Evolutionary conservation across 306 rosid species (phyloP).

Genomic region (Arachis hypogaea): DNA sequence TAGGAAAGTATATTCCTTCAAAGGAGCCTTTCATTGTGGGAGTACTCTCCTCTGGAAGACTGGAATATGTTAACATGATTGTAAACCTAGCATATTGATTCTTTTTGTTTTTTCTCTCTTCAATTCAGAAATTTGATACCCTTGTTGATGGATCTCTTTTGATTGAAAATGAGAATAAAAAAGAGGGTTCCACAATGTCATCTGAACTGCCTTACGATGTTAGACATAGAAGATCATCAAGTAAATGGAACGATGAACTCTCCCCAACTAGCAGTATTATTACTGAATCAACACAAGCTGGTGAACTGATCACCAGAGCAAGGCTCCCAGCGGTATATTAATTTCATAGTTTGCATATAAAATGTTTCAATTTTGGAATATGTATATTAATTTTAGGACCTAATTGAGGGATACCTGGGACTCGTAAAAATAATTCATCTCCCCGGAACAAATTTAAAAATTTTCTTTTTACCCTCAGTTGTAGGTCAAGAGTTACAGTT

Average conservation of each 20-base stretch:
- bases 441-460: neutral
- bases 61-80: slow-evolving; percentile 19
- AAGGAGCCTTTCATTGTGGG: slow-evolving; percentile 17
- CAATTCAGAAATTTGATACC: slow-evolving; percentile 61
- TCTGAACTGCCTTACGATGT: slow-evolving; percentile 63
- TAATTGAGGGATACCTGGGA: slow-evolving; percentile 1
- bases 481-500: slow-evolving; percentile 16
- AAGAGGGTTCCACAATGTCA: slow-evolving; percentile 54
- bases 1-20: slow-evolving; percentile 28
- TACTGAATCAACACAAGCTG: slow-evolving; percentile 77
- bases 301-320: slow-evolving; percentile 75
- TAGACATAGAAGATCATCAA: slow-evolving; percentile 78
- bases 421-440: neutral
- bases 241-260: slow-evolving; percentile 79
- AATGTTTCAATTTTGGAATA: slow-evolving; percentile 22
- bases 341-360: slow-evolving; percentile 31
- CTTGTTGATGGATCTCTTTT: slow-evolving; percentile 56
- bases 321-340: slow-evolving; percentile 54
- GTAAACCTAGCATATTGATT: slow-evolving; percentile 24
- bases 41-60: slow-evolving; percentile 30
- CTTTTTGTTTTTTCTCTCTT: neutral
- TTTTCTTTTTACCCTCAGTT: slow-evolving; percentile 14
- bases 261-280: slow-evolving; percentile 73
- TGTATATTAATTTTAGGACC: slow-evolving; percentile 17
- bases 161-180: slow-evolving; percentile 64